A percentile compares a stretch with the other conserved stretches of the same genome.
Evolutionary conservation across 805 yeast genomes (phyloP).

Genomic region (Kazachstania viticola): DNA sequence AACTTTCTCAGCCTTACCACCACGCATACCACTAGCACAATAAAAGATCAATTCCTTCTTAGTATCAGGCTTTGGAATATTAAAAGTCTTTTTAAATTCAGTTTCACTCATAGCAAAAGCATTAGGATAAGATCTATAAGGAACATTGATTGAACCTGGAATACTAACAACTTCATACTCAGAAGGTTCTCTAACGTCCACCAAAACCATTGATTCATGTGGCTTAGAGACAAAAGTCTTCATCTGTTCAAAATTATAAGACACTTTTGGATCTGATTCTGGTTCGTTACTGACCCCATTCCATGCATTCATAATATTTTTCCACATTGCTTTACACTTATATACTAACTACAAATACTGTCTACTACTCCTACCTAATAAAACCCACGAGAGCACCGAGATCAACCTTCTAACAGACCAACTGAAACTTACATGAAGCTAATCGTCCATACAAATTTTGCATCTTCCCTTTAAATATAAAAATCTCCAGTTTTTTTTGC

Average conservation of each 20-base stretch:
- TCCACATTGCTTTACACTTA: too few species aligned
- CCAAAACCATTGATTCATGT: constrained; percentile 39
- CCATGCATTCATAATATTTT: constrained; percentile 17
- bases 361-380: too few species aligned
- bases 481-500: too few species aligned
- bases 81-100: constrained; percentile 63
- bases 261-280: not conserved
- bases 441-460: too few species aligned
- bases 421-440: too few species aligned
- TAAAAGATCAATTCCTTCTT: constrained; percentile 63
- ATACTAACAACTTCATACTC: constrained; percentile 61
- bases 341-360: too few species aligned
- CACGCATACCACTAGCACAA: constrained; percentile 81
- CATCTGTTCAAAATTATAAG: constrained; percentile 42
- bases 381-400: too few species aligned
- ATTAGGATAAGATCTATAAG: constrained; percentile 75
- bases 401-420: too few species aligned
- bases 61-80: constrained; percentile 57
- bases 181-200: constrained; percentile 81
- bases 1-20: constrained; percentile 68
- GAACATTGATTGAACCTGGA: constrained; percentile 75
- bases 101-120: constrained; percentile 62
- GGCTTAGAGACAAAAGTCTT: constrained; percentile 32
- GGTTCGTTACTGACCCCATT: constrained; percentile 12
- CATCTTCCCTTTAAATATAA: too few species aligned